Conservation (phyloP, 2,329 filamentous ascomycete genomes). For the Pseudogymnoascus sp. region DNA sequence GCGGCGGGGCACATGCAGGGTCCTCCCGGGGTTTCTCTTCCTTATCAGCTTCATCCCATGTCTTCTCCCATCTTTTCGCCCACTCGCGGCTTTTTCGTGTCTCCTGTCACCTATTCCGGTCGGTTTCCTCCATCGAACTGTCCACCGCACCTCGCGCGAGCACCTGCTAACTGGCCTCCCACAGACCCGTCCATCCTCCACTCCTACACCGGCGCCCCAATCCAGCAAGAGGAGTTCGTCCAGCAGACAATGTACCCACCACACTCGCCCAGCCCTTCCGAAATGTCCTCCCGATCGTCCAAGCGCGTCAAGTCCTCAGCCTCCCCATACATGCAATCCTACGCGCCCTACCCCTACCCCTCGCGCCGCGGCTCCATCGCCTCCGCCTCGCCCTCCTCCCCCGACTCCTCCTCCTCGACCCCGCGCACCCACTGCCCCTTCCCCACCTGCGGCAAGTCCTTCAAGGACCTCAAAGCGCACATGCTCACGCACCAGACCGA, state of each 20-base stretch:
- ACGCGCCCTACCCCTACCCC: constrained; percentile 24
- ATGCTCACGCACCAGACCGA: constrained; percentile 95
- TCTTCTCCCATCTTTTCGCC: constrained; percentile 43
- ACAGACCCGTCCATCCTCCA: constrained; percentile 28
- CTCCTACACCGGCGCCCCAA: constrained; percentile 13
- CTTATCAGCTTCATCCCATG: constrained; percentile 19
- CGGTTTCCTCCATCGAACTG: constrained; percentile 38
- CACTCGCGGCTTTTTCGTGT: constrained; percentile 44
- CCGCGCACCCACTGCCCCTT: constrained; percentile 40
- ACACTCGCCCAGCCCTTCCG: constrained; percentile 25
- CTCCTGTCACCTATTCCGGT: constrained; percentile 45
- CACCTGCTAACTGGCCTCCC: constrained; percentile 19
- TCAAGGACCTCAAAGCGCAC: constrained; percentile 69
- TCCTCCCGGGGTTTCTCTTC: constrained; percentile 20
- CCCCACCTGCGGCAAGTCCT: constrained; percentile 50
- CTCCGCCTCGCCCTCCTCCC: not conserved
- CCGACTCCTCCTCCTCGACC: constrained; percentile 18
- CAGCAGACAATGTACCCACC: constrained; percentile 23
- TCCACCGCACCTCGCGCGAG: constrained; percentile 2
- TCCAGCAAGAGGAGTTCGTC: constrained; percentile 16
- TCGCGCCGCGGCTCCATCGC: constrained; percentile 15
- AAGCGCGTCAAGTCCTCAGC: constrained; percentile 19
- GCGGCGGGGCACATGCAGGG: constrained; percentile 3
- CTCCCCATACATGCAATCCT: constrained; percentile 24
- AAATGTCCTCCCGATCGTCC: constrained; percentile 19